Conservation (phyloP, 2,329 filamentous ascomycete species). For the Xylogone sp. region DNA sequence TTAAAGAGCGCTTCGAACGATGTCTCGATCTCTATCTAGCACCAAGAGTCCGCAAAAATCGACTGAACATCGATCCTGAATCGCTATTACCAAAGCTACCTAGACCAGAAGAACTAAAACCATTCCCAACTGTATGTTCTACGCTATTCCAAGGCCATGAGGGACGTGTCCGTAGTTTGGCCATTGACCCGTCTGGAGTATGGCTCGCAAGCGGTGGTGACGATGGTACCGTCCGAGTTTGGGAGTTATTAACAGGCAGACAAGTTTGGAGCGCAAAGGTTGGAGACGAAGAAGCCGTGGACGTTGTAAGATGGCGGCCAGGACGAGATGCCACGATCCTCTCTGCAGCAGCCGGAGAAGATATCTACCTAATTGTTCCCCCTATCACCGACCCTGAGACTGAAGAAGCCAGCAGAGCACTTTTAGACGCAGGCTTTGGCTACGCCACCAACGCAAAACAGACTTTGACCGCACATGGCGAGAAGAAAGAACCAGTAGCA, state of each 20-base stretch:
- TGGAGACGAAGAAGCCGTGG: constrained; percentile 74
- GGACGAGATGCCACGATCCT: constrained; percentile 76
- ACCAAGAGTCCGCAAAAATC: constrained; percentile 85
- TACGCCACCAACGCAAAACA: constrained; percentile 70
- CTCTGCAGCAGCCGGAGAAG: constrained; percentile 79
- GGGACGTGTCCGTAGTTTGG: constrained; percentile 78
- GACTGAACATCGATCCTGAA: constrained; percentile 93
- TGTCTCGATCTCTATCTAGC: constrained; percentile 95
- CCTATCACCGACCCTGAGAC: constrained; percentile 67
- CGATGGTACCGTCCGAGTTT: constrained; percentile 87
- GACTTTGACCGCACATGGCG: constrained; percentile 46
- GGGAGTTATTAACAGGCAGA: constrained; percentile 81
- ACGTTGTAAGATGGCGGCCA: constrained; percentile 86
- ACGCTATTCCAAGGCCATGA: constrained; percentile 86
- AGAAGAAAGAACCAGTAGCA: constrained; percentile 70
- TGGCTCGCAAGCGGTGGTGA: constrained; percentile 92
- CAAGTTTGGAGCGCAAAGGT: constrained; percentile 83
- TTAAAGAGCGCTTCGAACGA: constrained; percentile 95
- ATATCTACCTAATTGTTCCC: constrained; percentile 80
- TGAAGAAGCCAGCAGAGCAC: constrained; percentile 69
- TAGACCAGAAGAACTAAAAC: constrained; percentile 86
- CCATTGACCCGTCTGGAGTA: constrained; percentile 79
- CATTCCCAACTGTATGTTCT: constrained; percentile 88
- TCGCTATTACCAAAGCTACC: constrained; percentile 91
- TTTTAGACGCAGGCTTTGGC: constrained; percentile 88